A percentile compares a stretch with the other conserved stretches of the same genome.
Conservation (phyloP, 495 filamentous ascomycete genomes). For the Mycothermus thermophilus region DNA sequence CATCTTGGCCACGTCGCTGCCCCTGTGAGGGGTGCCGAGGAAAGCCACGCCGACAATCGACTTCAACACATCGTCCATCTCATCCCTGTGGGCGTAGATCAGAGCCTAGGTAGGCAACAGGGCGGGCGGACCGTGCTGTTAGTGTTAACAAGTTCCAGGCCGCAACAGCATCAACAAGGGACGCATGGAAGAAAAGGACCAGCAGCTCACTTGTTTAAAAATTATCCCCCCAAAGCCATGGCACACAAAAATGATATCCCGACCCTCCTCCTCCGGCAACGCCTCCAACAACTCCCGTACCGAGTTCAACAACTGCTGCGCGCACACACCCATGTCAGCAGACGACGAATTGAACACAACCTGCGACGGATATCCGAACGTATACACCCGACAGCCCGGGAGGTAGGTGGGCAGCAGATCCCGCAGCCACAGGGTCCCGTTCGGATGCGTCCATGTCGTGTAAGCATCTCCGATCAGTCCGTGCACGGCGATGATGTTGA, state of each 20-base stretch:
- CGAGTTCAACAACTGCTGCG: not conserved
- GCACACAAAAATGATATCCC: conserved; percentile 3
- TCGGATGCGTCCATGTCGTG: conserved; percentile 2
- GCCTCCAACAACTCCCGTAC: not conserved
- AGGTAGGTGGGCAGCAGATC: not conserved
- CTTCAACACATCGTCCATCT: not conserved
- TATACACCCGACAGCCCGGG: conserved; percentile 3
- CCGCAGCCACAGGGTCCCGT: conserved; percentile 1
- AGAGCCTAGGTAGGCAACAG: conserved; percentile 1
- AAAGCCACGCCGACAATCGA: conserved; percentile 1
- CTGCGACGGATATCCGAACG: conserved; percentile 3
- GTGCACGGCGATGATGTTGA: conserved; percentile 4
- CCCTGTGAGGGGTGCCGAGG: conserved; percentile 5
- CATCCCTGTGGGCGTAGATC: not conserved
- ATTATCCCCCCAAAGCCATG: conserved; percentile 6
- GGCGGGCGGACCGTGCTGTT: too few relatives aligned
- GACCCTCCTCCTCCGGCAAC: not conserved
- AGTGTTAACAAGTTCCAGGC: too few relatives aligned
- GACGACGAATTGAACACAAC: not conserved
- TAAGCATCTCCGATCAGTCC: conserved; percentile 2
- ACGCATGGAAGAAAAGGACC: not conserved
- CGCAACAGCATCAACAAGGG: too few relatives aligned
- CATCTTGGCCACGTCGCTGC: not conserved
- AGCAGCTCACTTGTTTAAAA: too few relatives aligned
- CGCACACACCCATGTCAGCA: not conserved